phyloP scores from a whole-genome alignment of 1,284 basidiomycete species.

The Cutaneotrichosporon dermatis region DNA sequence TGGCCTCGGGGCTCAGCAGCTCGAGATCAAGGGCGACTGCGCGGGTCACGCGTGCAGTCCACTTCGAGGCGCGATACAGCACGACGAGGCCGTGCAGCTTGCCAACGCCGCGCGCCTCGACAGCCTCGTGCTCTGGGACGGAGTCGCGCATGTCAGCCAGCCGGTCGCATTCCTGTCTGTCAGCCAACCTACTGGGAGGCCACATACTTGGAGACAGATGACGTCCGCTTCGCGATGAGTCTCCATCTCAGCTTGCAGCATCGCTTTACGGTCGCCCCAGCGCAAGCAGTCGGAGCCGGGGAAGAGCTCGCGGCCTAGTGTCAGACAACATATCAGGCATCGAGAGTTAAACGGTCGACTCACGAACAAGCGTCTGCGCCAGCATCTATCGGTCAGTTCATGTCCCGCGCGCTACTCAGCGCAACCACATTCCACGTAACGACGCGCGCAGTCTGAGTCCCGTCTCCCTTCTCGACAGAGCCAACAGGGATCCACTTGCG shows the following conservation, averaged over 20 bases:
- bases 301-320: conserved; percentile 72
- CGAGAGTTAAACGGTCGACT: too few species aligned
- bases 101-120: conserved; percentile 61
- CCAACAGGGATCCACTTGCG: conserved; percentile 51
- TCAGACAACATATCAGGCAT: conserved; percentile 1
- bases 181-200: background rate
- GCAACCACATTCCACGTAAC: conserved; percentile 53
- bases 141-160: conserved; percentile 63
- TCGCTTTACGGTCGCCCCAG: conserved; percentile 63
- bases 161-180: conserved; percentile 52
- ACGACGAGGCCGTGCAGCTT: conserved; percentile 83
- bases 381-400: conserved; percentile 51
- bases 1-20: conserved; percentile 6
- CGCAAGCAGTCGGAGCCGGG: conserved; percentile 72
- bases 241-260: conserved; percentile 69
- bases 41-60: conserved; percentile 48
- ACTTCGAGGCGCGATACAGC: conserved; percentile 60
- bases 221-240: conserved; percentile 62
- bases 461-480: conserved; percentile 51
- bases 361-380: conserved; percentile 50
- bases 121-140: conserved; percentile 52
- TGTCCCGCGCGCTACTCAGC: background rate
- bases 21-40: conserved; percentile 16
- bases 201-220: conserved; percentile 72
- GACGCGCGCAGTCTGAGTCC: conserved; percentile 66